A percentile compares a stretch with the other conserved stretches of the same genome.
These are phyloP conservation scores for Suzukiozyma palmioleophila DNA, from an alignment of 1,139 yeast genomes.

Conservation along the genomic window DNA sequence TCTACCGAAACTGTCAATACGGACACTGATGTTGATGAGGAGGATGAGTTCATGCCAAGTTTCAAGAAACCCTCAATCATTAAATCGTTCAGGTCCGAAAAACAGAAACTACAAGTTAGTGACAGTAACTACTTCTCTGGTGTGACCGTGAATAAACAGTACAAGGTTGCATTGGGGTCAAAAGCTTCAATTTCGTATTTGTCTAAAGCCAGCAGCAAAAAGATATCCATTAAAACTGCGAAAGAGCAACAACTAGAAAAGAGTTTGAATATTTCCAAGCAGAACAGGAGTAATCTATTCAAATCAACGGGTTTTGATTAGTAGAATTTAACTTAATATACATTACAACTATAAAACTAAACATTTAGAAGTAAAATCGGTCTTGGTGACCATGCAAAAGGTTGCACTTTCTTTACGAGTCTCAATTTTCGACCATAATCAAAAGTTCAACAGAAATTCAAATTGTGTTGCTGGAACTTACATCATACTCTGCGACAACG, in stretches of 20 bases:
- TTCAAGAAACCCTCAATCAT: conserved; percentile 48
- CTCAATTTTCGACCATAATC: background rate
- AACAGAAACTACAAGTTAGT: conserved; percentile 31
- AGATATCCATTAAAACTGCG: conserved; percentile 20
- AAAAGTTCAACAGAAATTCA: background rate
- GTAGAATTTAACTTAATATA: background rate
- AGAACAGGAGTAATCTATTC: conserved; percentile 14
- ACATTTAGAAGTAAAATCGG: background rate
- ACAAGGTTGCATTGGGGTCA: conserved; percentile 53
- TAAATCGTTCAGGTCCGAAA: conserved; percentile 42
- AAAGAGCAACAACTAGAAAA: conserved; percentile 28
- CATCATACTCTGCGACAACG: conserved; percentile 18
- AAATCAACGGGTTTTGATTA: conserved; percentile 20
- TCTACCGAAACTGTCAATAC: conserved; percentile 11
- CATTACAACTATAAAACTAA: background rate
- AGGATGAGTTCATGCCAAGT: conserved; percentile 32
- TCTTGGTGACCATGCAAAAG: background rate
- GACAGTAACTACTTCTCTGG: conserved; percentile 44
- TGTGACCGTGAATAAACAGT: conserved; percentile 53
- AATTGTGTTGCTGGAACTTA: background rate
- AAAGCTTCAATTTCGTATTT: conserved; percentile 58
- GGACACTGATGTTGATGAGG: conserved; percentile 27
- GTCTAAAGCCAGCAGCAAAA: conserved; percentile 20
- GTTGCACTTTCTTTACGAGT: background rate
- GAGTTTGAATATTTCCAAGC: conserved; percentile 19